Evolutionary conservation across 148 eudicot genomes (phyloP).

Genomic region (Rhododendron ferrugineum): DNA sequence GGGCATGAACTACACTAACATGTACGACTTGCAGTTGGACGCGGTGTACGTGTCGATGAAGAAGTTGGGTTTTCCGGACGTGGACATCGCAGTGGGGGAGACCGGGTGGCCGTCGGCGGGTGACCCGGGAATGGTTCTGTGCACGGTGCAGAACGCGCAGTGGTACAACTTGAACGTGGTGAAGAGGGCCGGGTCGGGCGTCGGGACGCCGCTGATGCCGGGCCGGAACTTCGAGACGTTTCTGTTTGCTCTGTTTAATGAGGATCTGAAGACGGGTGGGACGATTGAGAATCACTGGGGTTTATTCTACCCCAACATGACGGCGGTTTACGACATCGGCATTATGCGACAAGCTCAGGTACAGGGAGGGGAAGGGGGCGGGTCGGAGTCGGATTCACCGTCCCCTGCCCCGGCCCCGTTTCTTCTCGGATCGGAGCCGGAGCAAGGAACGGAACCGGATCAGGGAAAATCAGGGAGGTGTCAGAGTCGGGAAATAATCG

Average conservation of each 20-base stretch:
- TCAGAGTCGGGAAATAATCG: background rate
- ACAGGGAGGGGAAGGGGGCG: background rate
- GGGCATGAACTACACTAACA: conserved; percentile 42
- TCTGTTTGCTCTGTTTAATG: conserved; percentile 58
- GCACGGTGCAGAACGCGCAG: conserved; percentile 44
- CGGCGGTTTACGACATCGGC: conserved; percentile 66
- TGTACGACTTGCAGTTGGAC: conserved; percentile 65
- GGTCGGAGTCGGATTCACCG: background rate
- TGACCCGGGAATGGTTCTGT: conserved; percentile 25
- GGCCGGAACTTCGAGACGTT: conserved; percentile 58
- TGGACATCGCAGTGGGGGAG: conserved; percentile 70
- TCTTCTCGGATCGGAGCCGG: background rate
- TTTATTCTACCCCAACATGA: conserved; percentile 59
- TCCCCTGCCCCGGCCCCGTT: background rate
- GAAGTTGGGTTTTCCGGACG: conserved; percentile 51
- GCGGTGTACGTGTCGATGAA: conserved; percentile 58
- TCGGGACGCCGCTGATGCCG: conserved; percentile 88
- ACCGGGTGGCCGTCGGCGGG: conserved; percentile 82
- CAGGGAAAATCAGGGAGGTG: background rate
- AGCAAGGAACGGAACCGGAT: background rate
- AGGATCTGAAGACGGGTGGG: conserved; percentile 63
- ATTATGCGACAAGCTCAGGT: conserved; percentile 31
- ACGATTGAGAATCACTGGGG: conserved; percentile 68
- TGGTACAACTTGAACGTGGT: conserved; percentile 26
- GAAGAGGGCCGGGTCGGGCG: conserved; percentile 33